Evolutionary conservation across 208 protist species (phyloP), one percentile per base, ranked within the genome.

Genomic region (Trypanosoma conorhini): DNA sequence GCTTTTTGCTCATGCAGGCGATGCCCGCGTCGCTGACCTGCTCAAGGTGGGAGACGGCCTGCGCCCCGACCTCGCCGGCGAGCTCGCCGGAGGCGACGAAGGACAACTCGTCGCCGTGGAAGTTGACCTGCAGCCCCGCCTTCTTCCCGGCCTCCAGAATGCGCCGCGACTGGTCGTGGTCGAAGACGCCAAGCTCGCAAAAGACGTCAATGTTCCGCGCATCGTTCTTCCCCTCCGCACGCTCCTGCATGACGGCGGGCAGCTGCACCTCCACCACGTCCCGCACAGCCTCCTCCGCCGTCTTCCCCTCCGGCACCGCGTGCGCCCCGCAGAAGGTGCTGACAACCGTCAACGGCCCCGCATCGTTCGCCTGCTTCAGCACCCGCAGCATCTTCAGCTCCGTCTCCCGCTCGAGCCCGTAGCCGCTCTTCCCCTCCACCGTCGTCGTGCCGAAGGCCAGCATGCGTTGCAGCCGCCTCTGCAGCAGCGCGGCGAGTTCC

Each of bases 321-420:
- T 96, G 91, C 5, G 81, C 90, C 38, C 89, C 91, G 19, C 93
- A 73, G 65, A 83, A 96, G 19, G 89, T 96, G 17, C 79, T 63
- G 7, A 85, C 74, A 31, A 94, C 72, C 3, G 80, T 81, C n/a
- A 93, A 56, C 1, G 80, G 73, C 28, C 81, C 72, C 24, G 46
- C n/a, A 9, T 73, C 42, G 5, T 58, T 56, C 24, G 77, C 86
- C 13, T 56, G 28, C 30, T 92, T 70, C 0, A 96, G 26, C 13
- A 96, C 88, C 42, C 88, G 85, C 26, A 97, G 73, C 91, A 97
- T 87, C 67, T 96, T 96, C 65, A 96, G 76, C 62, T 97, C 92
- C 13, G 84, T 92, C n/a, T 86, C 86, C 17, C 57, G 76, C 17
- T 96, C 86, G 1, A 97, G 74, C 3, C 92, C 92, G 76, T 97